Evolutionary conservation across 345 rosid species (phyloP), one percentile per base, ranked within the genome.

Genomic region (Eucalyptus viminalis): DNA sequence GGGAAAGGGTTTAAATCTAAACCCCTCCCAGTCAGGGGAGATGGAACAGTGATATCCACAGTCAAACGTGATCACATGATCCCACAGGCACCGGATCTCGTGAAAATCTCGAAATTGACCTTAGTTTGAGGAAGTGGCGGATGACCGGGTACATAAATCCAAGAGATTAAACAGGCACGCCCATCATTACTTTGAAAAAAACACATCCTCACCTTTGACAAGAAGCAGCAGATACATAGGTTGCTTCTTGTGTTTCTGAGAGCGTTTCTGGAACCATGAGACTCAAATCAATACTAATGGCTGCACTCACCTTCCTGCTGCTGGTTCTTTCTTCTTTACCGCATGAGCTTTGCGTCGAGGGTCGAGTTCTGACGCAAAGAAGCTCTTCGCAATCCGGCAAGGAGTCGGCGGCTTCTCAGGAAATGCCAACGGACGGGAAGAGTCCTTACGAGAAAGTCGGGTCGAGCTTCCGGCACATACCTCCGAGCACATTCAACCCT

Each of bases 401-500:
- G 89, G 92, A 87, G 91, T 83, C 92, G 43, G 83, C 92, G 43
- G 87, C 91, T 87, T 91, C 93, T 51, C 93, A 92, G 86, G 93
- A 93, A 87, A 89, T 94, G 90, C 91, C 88, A 34, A 88, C 93
- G 67, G 89, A 54, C 43, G 81, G 93, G 90, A 91, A 91, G 91
- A 90, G 88, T 87, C 91, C 93, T 29, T 90, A 88, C 80, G 86
- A 94, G 92, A 90, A 93, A 87, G 94, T 92, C 19, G 89, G 89
- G 54, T 92, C 95, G 4, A 95, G 97, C 94, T 94, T 94, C 91
- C 88, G 95, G 86, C 92, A 86, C 92, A 94, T 95, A 85, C 99
- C 99, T 88, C 97, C 96, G 25, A 94, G 94, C 92, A 91, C 88
- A 87, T 89, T 95, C 31, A 97, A 95, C 91, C 99, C 98, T 53